Evolutionary conservation across 495 filamentous ascomycete species (phyloP).

Genomic region (Recurvomyces mirabilis): DNA sequence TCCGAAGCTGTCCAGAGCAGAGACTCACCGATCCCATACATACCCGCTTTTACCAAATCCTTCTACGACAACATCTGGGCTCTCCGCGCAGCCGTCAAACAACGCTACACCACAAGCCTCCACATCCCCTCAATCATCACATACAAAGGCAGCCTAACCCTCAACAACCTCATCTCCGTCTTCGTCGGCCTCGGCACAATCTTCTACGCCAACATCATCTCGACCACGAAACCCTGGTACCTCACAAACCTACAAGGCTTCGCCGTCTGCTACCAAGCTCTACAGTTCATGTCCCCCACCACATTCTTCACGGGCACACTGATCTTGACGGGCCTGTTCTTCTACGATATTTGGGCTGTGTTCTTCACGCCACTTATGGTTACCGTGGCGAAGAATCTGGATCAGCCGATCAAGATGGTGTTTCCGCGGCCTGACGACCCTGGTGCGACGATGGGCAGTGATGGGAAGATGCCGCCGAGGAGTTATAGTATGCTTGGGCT

Average conservation of each 20-base stretch:
- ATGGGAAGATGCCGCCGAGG: conserved; percentile 28
- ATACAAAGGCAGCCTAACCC: conserved; percentile 37
- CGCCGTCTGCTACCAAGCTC: conserved; percentile 68
- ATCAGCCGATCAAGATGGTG: conserved; percentile 86
- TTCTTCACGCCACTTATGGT: conserved; percentile 98
- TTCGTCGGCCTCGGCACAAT: conserved; percentile 48
- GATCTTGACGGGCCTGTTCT: conserved; percentile 68
- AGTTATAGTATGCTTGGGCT: conserved; percentile 74
- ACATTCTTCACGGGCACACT: conserved; percentile 74
- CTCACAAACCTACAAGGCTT: conserved; percentile 82
- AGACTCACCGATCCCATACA: conserved; percentile 43
- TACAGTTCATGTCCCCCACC: conserved; percentile 81
- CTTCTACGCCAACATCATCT: conserved; percentile 57
- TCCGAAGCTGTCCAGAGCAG: background rate
- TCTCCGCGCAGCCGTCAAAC: conserved; percentile 36
- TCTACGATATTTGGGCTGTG: conserved; percentile 95
- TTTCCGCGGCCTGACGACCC: conserved; percentile 56
- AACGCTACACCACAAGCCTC: conserved; percentile 38
- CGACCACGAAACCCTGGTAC: conserved; percentile 63
- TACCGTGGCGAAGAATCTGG: conserved; percentile 78
- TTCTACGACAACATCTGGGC: conserved; percentile 36
- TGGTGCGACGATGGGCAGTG: conserved; percentile 30
- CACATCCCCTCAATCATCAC: conserved; percentile 37
- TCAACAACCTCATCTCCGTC: conserved; percentile 49
- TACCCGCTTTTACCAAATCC: conserved; percentile 32